Conservation (phyloP, 2,329 filamentous ascomycete genomes). For the Chaetothyriales sp. region DNA sequence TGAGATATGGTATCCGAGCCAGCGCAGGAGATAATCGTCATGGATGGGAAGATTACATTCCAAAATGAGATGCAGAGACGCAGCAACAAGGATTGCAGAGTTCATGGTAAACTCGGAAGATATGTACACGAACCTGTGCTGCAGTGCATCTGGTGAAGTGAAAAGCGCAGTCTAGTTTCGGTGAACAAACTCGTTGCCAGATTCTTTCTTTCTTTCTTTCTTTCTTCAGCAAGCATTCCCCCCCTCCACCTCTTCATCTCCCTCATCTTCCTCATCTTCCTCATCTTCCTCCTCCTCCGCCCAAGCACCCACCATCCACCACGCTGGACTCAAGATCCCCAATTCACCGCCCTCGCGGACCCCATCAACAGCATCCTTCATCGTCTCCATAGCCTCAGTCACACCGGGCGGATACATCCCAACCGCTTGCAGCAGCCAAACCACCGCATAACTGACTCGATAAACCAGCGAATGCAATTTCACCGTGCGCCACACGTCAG, state of each 20-base stretch:
- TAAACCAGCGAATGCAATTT: conserved; percentile 1
- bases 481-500: not conserved
- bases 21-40: not conserved
- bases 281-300: not conserved
- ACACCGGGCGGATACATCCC: conserved; percentile 10
- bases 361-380: conserved; percentile 10
- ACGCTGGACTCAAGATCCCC: conserved; percentile 14
- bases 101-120: not conserved
- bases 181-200: not conserved
- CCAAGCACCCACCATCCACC: conserved; percentile 12
- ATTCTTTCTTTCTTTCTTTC: no score
- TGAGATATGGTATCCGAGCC: not conserved
- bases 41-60: not conserved
- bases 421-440: conserved; percentile 10
- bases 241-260: not conserved
- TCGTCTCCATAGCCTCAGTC: conserved; percentile 6
- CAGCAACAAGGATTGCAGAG: not conserved
- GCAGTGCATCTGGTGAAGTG: not conserved
- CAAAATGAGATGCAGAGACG: not conserved
- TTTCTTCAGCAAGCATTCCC: no score
- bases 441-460: conserved; percentile 3
- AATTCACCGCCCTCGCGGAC: conserved; percentile 7
- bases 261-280: not conserved
- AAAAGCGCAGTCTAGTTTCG: no score
- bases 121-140: not conserved